Percentiles rank a stretch among this genome's conserved stretches.
phyloP scores from a whole-genome alignment of 768 basidiomycete genomes.

The Suillus subaureus region DNA sequence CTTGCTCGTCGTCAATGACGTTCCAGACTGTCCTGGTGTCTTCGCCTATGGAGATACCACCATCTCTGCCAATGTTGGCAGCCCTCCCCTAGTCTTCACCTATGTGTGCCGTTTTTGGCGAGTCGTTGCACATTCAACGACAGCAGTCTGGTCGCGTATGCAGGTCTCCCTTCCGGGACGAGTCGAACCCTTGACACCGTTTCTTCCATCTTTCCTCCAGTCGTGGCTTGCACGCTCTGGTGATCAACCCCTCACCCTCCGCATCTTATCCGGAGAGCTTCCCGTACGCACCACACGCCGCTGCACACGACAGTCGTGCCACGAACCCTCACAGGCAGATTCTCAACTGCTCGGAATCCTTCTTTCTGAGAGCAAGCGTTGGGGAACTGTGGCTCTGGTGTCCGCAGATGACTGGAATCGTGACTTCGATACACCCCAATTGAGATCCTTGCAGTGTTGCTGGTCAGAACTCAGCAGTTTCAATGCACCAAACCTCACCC shows the following conservation, averaged over 20 bases:
- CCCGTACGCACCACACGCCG: background rate
- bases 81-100: background rate
- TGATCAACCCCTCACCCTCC: slow-evolving; percentile 2
- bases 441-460: background rate
- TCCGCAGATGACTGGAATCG: no score
- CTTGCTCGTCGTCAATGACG: background rate
- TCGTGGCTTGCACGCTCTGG: slow-evolving; percentile 4
- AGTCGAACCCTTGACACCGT: background rate
- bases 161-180: background rate
- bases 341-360: background rate
- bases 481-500: background rate
- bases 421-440: background rate
- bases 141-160: background rate
- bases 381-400: background rate
- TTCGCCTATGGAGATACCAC: background rate
- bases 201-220: slow-evolving; percentile 6
- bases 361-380: slow-evolving; percentile 1
- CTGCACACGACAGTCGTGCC: background rate
- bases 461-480: background rate
- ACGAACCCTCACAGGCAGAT: background rate
- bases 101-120: background rate
- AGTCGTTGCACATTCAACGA: background rate
- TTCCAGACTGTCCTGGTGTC: background rate
- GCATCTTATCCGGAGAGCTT: background rate
- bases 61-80: background rate